phyloP scores from a whole-genome alignment of 169 alveolate species.

The Theileria parva region DNA sequence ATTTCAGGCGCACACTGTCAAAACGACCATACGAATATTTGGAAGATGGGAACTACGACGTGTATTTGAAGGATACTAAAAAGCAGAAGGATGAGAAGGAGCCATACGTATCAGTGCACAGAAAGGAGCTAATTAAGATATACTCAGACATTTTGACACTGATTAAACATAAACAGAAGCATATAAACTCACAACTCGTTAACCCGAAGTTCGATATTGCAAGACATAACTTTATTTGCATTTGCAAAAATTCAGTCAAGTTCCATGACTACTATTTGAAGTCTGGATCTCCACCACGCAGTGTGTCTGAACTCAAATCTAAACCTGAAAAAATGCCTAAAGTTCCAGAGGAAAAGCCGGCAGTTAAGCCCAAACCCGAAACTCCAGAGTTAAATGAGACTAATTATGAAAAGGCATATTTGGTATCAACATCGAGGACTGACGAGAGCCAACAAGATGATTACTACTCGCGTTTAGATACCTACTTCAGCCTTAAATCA shows the following conservation, averaged over 20 bases:
- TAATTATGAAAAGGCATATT: neutral
- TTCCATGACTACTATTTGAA: neutral
- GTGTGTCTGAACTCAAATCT: neutral
- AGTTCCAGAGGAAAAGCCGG: neutral
- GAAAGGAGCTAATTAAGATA: slow-evolving; percentile 14
- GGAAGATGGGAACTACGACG: slow-evolving; percentile 16
- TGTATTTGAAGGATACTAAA: neutral
- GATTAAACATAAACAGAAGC: slow-evolving; percentile 12
- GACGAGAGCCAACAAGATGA: neutral
- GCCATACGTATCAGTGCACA: slow-evolving; percentile 4
- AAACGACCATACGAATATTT: slow-evolving; percentile 27
- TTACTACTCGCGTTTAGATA: neutral
- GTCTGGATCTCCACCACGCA: neutral
- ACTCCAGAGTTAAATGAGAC: neutral
- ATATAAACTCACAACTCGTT: slow-evolving; percentile 10
- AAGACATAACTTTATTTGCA: slow-evolving; percentile 18
- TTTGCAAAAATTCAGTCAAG: slow-evolving; percentile 9
- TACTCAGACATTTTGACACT: slow-evolving; percentile 17
- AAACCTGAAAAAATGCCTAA: neutral
- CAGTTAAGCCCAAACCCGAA: neutral
- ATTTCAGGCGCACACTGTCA: slow-evolving; percentile 15
- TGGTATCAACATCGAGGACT: neutral
- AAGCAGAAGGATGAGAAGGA: slow-evolving; percentile 4
- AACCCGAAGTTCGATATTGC: slow-evolving; percentile 19
- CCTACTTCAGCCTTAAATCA: neutral